Conservation (phyloP, 371 early-diverging fungal species). For the Mucor lusitanicus region DNA sequence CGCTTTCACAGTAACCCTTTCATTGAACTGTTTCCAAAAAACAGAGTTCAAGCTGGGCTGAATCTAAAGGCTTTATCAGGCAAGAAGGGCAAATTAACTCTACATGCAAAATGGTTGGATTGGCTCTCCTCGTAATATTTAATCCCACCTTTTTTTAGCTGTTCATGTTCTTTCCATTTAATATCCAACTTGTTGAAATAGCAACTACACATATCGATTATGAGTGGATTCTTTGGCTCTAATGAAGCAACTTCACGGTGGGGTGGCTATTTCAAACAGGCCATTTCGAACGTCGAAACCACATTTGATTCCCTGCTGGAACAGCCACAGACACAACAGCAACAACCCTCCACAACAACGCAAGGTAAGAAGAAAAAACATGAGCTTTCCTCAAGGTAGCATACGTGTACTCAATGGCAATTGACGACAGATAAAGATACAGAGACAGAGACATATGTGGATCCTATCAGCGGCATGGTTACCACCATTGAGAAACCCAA, state of each 20-base stretch:
- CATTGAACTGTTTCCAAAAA: no score
- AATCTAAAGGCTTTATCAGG: not conserved
- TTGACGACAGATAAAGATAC: not conserved
- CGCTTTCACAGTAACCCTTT: no score
- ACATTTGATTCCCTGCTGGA: constrained; percentile 81
- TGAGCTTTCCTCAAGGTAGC: not conserved
- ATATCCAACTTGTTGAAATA: not conserved
- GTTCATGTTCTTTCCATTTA: not conserved
- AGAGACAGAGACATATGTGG: constrained; percentile 50
- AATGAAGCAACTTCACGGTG: constrained; percentile 45
- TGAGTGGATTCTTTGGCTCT: constrained; percentile 48
- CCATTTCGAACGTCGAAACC: constrained; percentile 77
- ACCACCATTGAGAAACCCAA: constrained; percentile 42
- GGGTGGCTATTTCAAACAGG: constrained; percentile 75
- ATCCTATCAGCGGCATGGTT: constrained; percentile 52
- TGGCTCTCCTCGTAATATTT: not conserved
- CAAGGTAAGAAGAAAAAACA: not conserved
- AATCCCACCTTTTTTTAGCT: not conserved
- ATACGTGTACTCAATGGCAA: not conserved
- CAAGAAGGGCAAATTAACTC: not conserved
- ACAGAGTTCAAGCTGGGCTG: not conserved
- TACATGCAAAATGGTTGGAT: not conserved
- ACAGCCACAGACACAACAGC: constrained; percentile 17
- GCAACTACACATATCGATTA: constrained; percentile 2
- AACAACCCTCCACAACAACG: not conserved